phyloP scores from a whole-genome alignment of 2,329 filamentous ascomycete genomes.

The Aureobasidium sp. region DNA sequence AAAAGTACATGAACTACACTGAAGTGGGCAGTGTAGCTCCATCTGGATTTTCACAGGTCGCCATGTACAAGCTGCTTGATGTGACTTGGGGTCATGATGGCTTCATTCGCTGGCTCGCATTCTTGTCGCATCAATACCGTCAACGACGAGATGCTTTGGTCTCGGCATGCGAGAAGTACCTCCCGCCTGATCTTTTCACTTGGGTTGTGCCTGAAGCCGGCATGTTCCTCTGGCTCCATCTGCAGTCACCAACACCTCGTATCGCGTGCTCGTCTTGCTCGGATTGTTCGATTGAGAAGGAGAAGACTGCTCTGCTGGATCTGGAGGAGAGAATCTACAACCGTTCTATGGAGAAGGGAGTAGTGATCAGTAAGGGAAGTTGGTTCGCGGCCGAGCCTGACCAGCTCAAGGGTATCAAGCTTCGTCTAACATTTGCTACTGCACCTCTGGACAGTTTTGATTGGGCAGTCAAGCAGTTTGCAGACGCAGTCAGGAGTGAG shows the following conservation, averaged over 20 bases:
- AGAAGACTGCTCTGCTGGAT: background rate
- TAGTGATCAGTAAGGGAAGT: constrained; percentile 5
- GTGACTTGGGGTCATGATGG: constrained; percentile 28
- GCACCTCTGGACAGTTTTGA: constrained; percentile 5
- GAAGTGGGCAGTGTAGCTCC: constrained; percentile 22
- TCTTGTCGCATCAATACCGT: constrained; percentile 23
- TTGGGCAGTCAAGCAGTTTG: constrained; percentile 8
- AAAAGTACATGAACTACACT: constrained; percentile 23
- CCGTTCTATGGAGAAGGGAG: constrained; percentile 3
- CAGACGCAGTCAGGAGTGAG: background rate
- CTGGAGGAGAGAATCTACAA: constrained; percentile 7
- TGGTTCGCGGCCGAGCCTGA: background rate
- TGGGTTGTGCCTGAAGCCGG: constrained; percentile 22
- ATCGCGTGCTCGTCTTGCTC: background rate
- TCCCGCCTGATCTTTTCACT: constrained; percentile 21
- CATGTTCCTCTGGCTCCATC: constrained; percentile 26
- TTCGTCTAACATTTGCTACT: constrained; percentile 6
- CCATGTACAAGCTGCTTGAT: constrained; percentile 28
- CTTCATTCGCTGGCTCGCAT: constrained; percentile 25
- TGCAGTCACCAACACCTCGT: background rate
- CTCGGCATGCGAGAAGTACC: constrained; percentile 23
- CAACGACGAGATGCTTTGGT: constrained; percentile 22
- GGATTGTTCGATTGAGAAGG: background rate
- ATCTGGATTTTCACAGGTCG: constrained; percentile 27
- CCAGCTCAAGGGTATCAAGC: constrained; percentile 1